Percentiles rank a stretch among this genome's conserved stretches.
phyloP scores from a whole-genome alignment of 2,329 filamentous ascomycete species.

The Venturia effusa region DNA sequence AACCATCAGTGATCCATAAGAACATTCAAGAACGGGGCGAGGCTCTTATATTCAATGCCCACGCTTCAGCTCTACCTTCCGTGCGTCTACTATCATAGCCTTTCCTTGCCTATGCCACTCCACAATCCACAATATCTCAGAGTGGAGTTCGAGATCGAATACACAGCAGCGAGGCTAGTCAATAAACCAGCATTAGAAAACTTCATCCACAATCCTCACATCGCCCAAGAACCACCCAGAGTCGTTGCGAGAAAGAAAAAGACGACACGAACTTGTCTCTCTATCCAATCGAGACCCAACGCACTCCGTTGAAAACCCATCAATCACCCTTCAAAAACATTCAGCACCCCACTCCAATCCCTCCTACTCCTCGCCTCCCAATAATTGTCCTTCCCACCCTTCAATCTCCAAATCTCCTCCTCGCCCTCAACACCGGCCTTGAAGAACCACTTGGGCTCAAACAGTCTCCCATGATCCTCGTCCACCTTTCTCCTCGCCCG shows the following conservation, averaged over 20 bases:
- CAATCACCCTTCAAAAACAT: conserved; percentile 26
- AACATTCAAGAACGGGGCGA: too few species aligned
- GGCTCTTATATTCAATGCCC: too few species aligned
- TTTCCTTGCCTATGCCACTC: too few species aligned
- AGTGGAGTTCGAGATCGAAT: too few species aligned
- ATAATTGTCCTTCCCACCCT: conserved; percentile 74
- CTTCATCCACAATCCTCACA: neutral
- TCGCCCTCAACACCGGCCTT: conserved; percentile 38
- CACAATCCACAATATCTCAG: too few species aligned
- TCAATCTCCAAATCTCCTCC: conserved; percentile 50
- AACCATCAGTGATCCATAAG: too few species aligned
- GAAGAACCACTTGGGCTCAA: conserved; percentile 77
- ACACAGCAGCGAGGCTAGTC: too few species aligned
- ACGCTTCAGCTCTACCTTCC: too few species aligned
- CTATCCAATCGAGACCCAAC: neutral
- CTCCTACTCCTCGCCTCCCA: conserved; percentile 75
- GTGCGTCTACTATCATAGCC: too few species aligned
- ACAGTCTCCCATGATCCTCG: conserved; percentile 62
- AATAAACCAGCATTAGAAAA: too few species aligned
- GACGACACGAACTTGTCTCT: neutral
- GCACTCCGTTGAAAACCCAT: neutral
- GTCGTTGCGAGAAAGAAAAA: neutral
- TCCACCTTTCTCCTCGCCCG: conserved; percentile 60
- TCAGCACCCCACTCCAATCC: conserved; percentile 49
- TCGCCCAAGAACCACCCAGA: neutral